Base-by-base conservation (phyloP, 106 monocot genomes). In the Alisma plantagoaquatica region DNA sequence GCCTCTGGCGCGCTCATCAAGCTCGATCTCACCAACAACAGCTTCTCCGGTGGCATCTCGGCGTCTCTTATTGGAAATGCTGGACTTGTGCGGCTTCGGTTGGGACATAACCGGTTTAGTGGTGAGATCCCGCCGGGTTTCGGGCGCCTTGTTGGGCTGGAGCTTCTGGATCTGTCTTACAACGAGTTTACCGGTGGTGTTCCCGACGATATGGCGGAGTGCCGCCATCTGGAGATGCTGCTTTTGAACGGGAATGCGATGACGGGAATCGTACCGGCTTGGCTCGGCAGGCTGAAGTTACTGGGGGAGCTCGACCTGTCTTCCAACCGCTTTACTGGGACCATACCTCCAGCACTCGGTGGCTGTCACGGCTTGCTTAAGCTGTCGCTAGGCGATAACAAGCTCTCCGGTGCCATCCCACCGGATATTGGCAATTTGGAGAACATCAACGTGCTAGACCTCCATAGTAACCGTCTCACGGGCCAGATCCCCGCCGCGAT, bases 251-350 rank as follows among this genome's bases (percentile, higher is more conserved):
- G 69, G 38, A 94, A 94, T 49, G 63, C 24, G 29, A 27, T 94
- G 6, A 22, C 57, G 0, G 94, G 94, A 24, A 42, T 18, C 4
- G 29, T 94, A 18, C 87, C 87, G 8, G 26, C 77, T 15, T 94
- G 87, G 94, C 23, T 94, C 0, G 84, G 87, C 26, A 67, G 41
- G 47, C 53, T 87, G 31, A 12, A 15, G 8, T 75, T 63, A 7
- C 83, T 94, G 8, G 87, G 94, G 16, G 87, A 87, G 49, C 75
- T 94, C 27, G 87, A 94, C 57, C 57, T 94, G 0, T 94, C 94
- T 0, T 84, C 54, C 54, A 94, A 94, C 44, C 17, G 17, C 25
- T 64, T 94, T 26, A 62, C 43, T 33, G 94, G 94, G 4, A 29
- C 51, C 4, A 31, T 94, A 21, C 84, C 94, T 2, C 48, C 59